Conservation (phyloP, 176 grass and related monocot species). For the Bromus sterilis region DNA sequence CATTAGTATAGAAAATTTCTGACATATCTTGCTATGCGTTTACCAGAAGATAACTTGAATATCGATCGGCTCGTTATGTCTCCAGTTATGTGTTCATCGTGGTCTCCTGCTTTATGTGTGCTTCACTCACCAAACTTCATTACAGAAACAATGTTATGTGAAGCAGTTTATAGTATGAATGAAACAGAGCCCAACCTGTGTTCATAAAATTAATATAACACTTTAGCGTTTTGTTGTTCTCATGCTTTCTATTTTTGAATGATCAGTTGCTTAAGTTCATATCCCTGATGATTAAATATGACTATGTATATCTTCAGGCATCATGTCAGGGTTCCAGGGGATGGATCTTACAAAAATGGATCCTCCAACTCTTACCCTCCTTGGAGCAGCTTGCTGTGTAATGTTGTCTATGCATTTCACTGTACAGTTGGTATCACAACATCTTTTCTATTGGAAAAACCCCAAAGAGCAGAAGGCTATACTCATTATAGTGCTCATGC, state of each 20-base stretch:
- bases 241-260: not conserved
- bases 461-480: slow-evolving; percentile 98
- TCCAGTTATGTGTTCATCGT: not conserved
- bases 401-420: slow-evolving; percentile 97
- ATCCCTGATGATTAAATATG: not conserved
- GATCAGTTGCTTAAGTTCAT: not conserved
- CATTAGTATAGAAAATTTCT: not conserved
- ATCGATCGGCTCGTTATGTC: not conserved
- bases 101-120: not conserved
- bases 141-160: not conserved
- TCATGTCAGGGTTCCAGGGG: slow-evolving; percentile 37
- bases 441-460: slow-evolving; percentile 99
- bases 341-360: slow-evolving; percentile 89
- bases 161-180: not conserved
- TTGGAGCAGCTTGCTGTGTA: slow-evolving; percentile 82
- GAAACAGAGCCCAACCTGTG: not conserved
- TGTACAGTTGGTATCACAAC: slow-evolving; percentile 81
- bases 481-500: slow-evolving; percentile 88
- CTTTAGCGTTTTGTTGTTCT: not conserved
- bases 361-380: slow-evolving; percentile 67
- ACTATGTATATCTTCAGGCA: slow-evolving; percentile 30
- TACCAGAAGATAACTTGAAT: not conserved
- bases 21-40: not conserved
- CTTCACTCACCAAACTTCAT: not conserved
- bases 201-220: not conserved